phyloP scores from a whole-genome alignment of 2,329 filamentous ascomycete species.

The Aspergillus glaucus region DNA sequence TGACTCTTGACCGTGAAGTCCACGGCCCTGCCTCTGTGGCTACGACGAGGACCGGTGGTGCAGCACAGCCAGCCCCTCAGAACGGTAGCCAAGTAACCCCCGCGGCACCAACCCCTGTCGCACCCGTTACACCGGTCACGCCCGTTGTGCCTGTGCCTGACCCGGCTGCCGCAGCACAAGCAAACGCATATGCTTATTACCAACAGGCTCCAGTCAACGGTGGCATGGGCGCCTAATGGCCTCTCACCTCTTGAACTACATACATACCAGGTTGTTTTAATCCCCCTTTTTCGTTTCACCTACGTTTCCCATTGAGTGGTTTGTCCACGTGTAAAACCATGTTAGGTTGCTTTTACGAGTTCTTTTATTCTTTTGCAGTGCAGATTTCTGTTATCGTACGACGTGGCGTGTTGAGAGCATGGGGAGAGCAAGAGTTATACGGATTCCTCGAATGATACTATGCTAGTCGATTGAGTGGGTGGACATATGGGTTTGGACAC shows the following conservation, averaged over 20 bases:
- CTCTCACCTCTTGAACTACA: conserved; percentile 9
- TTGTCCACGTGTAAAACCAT: conserved; percentile 15
- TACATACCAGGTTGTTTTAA: conserved; percentile 1
- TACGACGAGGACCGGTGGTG: conserved; percentile 24
- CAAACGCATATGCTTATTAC: conserved; percentile 25
- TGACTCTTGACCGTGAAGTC: conserved; percentile 75
- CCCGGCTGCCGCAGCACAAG: conserved; percentile 12
- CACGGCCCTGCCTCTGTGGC: conserved; percentile 57
- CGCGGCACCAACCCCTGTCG: background rate
- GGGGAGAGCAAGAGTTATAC: conserved; percentile 2
- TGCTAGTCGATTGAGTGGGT: conserved; percentile 14
- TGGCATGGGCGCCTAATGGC: conserved; percentile 10
- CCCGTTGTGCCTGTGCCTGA: conserved; percentile 3
- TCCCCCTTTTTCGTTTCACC: conserved; percentile 1
- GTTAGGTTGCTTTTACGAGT: background rate
- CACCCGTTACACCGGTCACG: conserved; percentile 1
- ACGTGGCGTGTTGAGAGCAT: conserved; percentile 6
- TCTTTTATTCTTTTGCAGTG: background rate
- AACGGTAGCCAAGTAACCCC: conserved; percentile 13
- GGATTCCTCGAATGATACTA: conserved; percentile 14
- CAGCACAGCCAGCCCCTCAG: conserved; percentile 14
- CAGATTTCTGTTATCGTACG: conserved; percentile 11
- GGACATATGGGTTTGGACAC: conserved; percentile 18
- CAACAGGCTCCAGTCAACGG: conserved; percentile 26
- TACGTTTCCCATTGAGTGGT: conserved; percentile 7